Base-by-base conservation (phyloP, 2,329 filamentous ascomycete species). In the Scedosporium aurantiacum region DNA sequence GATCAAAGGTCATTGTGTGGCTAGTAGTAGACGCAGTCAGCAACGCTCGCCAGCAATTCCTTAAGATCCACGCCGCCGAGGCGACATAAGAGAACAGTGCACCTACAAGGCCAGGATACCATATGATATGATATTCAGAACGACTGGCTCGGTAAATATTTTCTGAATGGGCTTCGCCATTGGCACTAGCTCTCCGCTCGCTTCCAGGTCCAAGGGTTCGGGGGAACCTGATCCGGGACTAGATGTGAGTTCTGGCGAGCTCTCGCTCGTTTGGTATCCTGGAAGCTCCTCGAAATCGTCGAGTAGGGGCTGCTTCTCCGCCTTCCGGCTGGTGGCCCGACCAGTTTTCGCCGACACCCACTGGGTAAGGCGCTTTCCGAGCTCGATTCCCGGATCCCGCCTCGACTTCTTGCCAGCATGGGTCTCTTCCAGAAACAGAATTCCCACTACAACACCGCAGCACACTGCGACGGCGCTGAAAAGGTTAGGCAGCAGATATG, bases 1-100 rank as follows among this genome's bases (percentile, higher is more conserved):
- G 90, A 74, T 99, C 94, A 68, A 96, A 94, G 0, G 92, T 95
- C 75, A 99, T 97, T 12, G 93, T 97, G 76, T 97, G 93, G 76
- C 92, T 96, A 69, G 12, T 47, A 64, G 37, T 28, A n/a, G 37
- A 12, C 14, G 52, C 61, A 16, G 57, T 70, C 64, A 70, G 67
- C 16, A 27, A 21, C 2, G 50, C 50, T 54, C 23, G 57, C 32
- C 3, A 4, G 12, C 2, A 10, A 14, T 57, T 41, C n/a, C 16
- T 12, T 40, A 32, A 21, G 18, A 37, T 32, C 25, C n/a, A 57
- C 23, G 6, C 4, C n/a, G 12, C 27, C 2, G 43, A 18, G 23
- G 63, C 66, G 63, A 66, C 61, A 68, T 58, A 61, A 87, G 8
- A 6, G n/a, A 27, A 14, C 27, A 28, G 50, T 8, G 32, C 10